Evolutionary conservation across 306 rosid species (phyloP).

Genomic region (Malus asiatica): DNA sequence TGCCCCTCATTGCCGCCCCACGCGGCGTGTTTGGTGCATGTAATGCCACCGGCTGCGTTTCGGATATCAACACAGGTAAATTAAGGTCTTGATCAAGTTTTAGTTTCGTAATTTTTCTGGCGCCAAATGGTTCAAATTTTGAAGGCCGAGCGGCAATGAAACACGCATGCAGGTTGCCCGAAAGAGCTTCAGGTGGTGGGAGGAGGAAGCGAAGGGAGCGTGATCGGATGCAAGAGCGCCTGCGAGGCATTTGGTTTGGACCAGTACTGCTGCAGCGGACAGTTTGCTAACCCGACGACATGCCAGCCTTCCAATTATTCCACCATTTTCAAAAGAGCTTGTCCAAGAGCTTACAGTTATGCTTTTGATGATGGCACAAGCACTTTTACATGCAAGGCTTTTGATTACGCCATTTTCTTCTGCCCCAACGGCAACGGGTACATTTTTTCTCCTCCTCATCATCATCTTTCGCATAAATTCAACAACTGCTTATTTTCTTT

Average conservation of each 20-base stretch:
- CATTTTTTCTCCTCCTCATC: not conserved
- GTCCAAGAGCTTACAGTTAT: conserved; percentile 89
- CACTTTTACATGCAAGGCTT: conserved; percentile 86
- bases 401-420: conserved; percentile 60
- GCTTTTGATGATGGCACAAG: conserved; percentile 90
- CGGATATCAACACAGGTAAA: conserved; percentile 65
- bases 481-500: not conserved
- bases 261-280: conserved; percentile 78
- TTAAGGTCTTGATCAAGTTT: not conserved
- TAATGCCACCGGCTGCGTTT: conserved; percentile 76
- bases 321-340: conserved; percentile 71
- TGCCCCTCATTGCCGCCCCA: conserved; percentile 66
- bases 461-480: not conserved
- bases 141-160: conserved; percentile 1
- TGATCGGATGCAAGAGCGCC: conserved; percentile 80
- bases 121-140: not conserved
- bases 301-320: conserved; percentile 76
- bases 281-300: conserved; percentile 72
- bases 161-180: conserved; percentile 55
- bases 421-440: conserved; percentile 56
- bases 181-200: conserved; percentile 87
- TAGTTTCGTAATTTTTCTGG: too few species aligned
- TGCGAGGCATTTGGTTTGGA: conserved; percentile 82
- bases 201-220: conserved; percentile 40
- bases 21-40: conserved; percentile 47